Conservation (phyloP, 805 yeast species). For the Metschnikowia proteae region DNA sequence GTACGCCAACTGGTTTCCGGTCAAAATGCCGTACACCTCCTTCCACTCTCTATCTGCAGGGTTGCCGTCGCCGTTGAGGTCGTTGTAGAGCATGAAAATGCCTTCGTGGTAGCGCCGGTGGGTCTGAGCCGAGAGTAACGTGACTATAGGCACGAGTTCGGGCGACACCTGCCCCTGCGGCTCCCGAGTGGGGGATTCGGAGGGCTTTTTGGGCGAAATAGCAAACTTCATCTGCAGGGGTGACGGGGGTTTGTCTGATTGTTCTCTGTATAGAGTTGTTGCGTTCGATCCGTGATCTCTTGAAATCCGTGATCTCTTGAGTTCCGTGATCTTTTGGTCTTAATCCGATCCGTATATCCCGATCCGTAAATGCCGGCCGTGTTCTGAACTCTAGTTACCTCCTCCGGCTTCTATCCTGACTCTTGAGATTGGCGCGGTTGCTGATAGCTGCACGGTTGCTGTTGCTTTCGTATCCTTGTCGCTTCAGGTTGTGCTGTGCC, state of each 20-base stretch:
- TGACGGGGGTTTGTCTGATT: background rate
- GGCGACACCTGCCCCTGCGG: slow-evolving; percentile 34
- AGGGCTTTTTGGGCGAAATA: slow-evolving; percentile 11
- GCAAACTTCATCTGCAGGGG: slow-evolving; percentile 6
- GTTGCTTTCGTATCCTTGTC: too few relatives aligned
- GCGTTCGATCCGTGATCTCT: too few relatives aligned
- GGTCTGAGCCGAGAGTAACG: slow-evolving; percentile 67
- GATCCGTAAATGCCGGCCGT: too few relatives aligned
- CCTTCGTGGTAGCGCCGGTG: slow-evolving; percentile 77
- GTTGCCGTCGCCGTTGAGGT: slow-evolving; percentile 76
- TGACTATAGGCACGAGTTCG: slow-evolving; percentile 65
- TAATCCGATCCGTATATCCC: too few relatives aligned
- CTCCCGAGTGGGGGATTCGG: background rate
- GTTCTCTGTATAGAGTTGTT: background rate
- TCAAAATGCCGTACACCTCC: slow-evolving; percentile 87
- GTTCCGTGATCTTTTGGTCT: too few relatives aligned
- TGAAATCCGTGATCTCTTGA: too few relatives aligned
- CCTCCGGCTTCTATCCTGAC: too few relatives aligned
- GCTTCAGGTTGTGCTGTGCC: too few relatives aligned
- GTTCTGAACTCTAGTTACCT: too few relatives aligned
- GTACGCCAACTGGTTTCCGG: slow-evolving; percentile 87
- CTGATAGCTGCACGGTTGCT: too few relatives aligned
- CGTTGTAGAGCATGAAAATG: slow-evolving; percentile 67
- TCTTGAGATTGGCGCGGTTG: too few relatives aligned
- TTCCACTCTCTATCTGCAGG: slow-evolving; percentile 84